A percentile compares a stretch with the other conserved stretches of the same genome.
These are phyloP conservation scores for Venturia aucupariae DNA, from an alignment of 2,329 filamentous ascomycete species.

Conservation along the genomic window DNA sequence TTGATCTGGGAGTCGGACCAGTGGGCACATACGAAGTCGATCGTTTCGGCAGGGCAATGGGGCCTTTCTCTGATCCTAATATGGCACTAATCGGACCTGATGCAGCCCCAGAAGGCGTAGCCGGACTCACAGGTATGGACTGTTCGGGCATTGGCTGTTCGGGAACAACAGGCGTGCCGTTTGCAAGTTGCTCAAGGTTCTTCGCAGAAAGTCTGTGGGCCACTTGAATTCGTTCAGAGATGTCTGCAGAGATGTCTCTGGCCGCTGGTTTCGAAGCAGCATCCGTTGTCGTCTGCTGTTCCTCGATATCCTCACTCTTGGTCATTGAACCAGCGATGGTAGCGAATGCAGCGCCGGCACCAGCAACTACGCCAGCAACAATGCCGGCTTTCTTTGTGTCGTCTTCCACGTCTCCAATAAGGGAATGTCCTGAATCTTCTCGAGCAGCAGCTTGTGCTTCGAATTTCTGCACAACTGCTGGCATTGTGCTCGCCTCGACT, in stretches of 20 bases:
- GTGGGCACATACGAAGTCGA: neutral
- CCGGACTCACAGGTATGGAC: neutral
- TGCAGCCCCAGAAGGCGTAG: neutral
- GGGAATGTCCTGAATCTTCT: neutral
- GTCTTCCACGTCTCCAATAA: neutral
- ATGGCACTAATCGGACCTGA: neutral
- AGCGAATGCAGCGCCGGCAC: slow-evolving; percentile 7
- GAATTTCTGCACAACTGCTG: neutral
- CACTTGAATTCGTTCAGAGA: neutral
- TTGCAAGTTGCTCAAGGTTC: neutral
- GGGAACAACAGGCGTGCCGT: neutral
- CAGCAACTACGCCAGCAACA: slow-evolving; percentile 11
- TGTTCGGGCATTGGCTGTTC: neutral
- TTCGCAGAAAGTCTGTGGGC: neutral
- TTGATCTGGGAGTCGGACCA: neutral
- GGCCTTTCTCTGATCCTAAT: neutral
- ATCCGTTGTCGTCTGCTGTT: neutral
- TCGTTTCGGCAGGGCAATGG: neutral
- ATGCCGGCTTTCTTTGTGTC: neutral
- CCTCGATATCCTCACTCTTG: neutral
- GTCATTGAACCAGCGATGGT: neutral
- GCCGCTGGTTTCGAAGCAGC: neutral
- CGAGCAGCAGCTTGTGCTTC: neutral
- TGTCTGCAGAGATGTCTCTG: neutral
- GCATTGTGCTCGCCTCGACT: neutral